phyloP scores from a whole-genome alignment of 2,329 filamentous ascomycete genomes.

The Fragosphaeria purpurea region DNA sequence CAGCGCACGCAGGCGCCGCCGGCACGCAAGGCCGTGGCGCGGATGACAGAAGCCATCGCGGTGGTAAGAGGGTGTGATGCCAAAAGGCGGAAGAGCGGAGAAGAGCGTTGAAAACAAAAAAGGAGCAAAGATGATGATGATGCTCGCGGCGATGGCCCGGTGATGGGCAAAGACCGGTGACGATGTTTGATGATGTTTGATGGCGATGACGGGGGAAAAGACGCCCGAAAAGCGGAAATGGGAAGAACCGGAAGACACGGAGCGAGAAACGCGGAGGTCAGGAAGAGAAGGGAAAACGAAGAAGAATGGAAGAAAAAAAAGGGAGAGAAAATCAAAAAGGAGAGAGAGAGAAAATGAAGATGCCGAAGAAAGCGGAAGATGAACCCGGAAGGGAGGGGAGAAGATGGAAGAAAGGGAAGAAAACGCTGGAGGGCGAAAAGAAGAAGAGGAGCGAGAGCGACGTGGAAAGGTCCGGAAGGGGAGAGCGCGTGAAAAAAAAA shows the following conservation, averaged over 20 bases:
- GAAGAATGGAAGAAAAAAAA: neutral
- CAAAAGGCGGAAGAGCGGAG: neutral
- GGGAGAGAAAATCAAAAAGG: neutral
- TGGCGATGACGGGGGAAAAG: neutral
- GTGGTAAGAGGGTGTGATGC: neutral
- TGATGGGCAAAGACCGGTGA: neutral
- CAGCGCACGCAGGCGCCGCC: constrained; percentile 53
- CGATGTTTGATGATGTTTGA: too few species aligned
- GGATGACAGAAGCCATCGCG: constrained; percentile 38
- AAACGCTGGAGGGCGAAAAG: constrained; percentile 6
- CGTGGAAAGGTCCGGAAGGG: constrained; percentile 11
- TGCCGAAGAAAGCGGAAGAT: neutral
- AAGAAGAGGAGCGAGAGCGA: too few species aligned
- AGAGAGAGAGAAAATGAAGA: neutral
- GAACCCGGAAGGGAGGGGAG: neutral
- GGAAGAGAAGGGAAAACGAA: constrained; percentile 1
- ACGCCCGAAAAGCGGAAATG: neutral
- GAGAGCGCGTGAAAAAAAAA: constrained; percentile 3
- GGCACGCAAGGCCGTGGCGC: constrained; percentile 49
- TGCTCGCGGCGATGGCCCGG: neutral
- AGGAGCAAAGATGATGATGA: too few species aligned
- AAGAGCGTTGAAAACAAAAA: too few species aligned
- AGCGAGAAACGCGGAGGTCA: constrained; percentile 1
- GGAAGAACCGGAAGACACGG: neutral
- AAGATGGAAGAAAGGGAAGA: constrained; percentile 2